phyloP scores from a whole-genome alignment of 768 basidiomycete genomes.

The Suillus subluteus region DNA sequence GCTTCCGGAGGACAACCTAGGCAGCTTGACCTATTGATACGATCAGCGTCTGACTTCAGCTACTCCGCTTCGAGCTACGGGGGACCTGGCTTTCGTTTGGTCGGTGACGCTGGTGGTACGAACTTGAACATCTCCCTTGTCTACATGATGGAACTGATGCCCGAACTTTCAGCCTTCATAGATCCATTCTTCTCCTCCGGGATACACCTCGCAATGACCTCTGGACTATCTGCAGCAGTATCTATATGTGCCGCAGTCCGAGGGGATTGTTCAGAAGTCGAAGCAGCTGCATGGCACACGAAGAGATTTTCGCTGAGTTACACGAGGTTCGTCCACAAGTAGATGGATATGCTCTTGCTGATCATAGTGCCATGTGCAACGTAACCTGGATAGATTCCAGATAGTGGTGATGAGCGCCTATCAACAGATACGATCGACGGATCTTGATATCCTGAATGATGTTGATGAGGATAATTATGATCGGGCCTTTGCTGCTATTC shows the following conservation, averaged over 20 bases:
- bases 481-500: slow-evolving; percentile 42
- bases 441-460: slow-evolving; percentile 41
- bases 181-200: slow-evolving; percentile 68
- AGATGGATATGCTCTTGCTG: not conserved
- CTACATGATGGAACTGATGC: slow-evolving; percentile 2
- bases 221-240: slow-evolving; percentile 49
- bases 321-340: slow-evolving; percentile 40
- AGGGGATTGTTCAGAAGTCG: slow-evolving; percentile 46
- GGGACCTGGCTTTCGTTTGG: slow-evolving; percentile 56
- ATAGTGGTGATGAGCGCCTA: slow-evolving; percentile 46
- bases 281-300: slow-evolving; percentile 47
- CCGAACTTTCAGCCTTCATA: slow-evolving; percentile 49
- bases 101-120: slow-evolving; percentile 71
- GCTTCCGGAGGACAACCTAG: slow-evolving; percentile 2
- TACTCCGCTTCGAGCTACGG: slow-evolving; percentile 64
- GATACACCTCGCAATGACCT: slow-evolving; percentile 54
- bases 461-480: slow-evolving; percentile 48
- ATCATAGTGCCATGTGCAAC: not conserved
- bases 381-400: slow-evolving; percentile 32
- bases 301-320: slow-evolving; percentile 49
- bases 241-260: slow-evolving; percentile 52
- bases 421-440: slow-evolving; percentile 47
- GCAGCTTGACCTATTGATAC: slow-evolving; percentile 33
- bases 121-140: slow-evolving; percentile 1
- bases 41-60: slow-evolving; percentile 63